These are phyloP conservation scores for Meripilus lineatus DNA, from an alignment of 1,284 basidiomycete species.

Conservation along the genomic window DNA sequence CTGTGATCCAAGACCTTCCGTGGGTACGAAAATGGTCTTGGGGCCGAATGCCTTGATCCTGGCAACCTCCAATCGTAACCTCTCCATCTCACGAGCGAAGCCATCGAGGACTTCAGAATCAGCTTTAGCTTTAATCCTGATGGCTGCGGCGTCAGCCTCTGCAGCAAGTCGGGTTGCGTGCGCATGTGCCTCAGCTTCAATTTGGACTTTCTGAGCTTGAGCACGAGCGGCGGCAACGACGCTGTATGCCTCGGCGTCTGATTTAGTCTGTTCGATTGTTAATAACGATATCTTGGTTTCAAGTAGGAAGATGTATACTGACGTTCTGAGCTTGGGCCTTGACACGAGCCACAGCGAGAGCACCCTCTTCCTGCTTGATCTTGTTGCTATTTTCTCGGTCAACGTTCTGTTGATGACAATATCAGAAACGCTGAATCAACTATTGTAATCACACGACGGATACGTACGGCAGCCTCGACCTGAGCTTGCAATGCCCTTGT, in stretches of 20 bases:
- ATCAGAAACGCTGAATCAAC: neutral
- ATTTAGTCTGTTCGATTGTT: conserved; percentile 46
- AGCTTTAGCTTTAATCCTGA: conserved; percentile 57
- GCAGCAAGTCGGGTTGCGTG: conserved; percentile 68
- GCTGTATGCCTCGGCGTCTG: conserved; percentile 70
- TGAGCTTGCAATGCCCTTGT: conserved; percentile 77
- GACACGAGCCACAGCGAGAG: conserved; percentile 69
- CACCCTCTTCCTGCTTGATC: conserved; percentile 77
- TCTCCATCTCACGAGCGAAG: conserved; percentile 73
- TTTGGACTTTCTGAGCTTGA: conserved; percentile 61
- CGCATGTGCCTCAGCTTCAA: conserved; percentile 70
- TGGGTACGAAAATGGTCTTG: conserved; percentile 68
- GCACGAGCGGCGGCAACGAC: conserved; percentile 72
- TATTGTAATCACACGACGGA: neutral
- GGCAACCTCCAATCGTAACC: conserved; percentile 59
- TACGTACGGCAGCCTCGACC: conserved; percentile 72
- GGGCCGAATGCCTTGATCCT: conserved; percentile 62
- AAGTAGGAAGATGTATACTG: conserved; percentile 10
- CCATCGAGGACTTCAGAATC: conserved; percentile 55
- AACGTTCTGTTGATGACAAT: conserved; percentile 49
- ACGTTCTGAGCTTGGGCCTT: conserved; percentile 65
- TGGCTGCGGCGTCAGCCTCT: conserved; percentile 67
- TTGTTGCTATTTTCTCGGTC: conserved; percentile 82
- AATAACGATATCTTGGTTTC: conserved; percentile 1
- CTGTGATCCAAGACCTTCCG: conserved; percentile 49